Evolutionary conservation across 768 basidiomycete species (phyloP), one percentile per base, ranked within the genome.

Genomic region (Boletus insuetus): DNA sequence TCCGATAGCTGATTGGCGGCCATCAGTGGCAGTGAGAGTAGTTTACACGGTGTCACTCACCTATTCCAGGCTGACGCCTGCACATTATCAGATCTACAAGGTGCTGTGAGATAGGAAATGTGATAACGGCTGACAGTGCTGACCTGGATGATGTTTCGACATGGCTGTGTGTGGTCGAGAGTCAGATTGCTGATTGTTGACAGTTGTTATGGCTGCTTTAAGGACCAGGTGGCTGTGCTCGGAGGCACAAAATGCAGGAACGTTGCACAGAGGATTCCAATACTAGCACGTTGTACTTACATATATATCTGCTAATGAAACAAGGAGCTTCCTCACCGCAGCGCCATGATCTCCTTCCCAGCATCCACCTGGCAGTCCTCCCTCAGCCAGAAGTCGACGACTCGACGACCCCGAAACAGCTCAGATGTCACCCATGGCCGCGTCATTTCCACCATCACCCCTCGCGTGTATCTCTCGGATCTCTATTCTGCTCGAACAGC

Each of bases 11-110:
- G 62, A 17, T 13, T 9, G 46, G 32, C 53, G 43, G 40, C 39
- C 31, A 48, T 67, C 19, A 60, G 58, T 11, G 55, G 50, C 34
- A 42, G 53, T 19, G 26, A 49, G 22, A 29, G 16, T 35, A n/a
- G 14, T 41, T 14, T 4, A 44, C 4, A 40, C 17, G 19, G 32
- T 7, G 31, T 11, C 51, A 73, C 85, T 61, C 63, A 92, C 95
- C 95, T 53, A 98, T 98, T 60, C 97, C 97, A 63, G 97, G 89
- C 73, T 98, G 95, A 54, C 94, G 87, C 72, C 96, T 82, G 75
- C 96, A 99, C 94, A 98, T 96, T 62, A 99, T 95, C 44, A 99
- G 74, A 85, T 99, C 96, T 95, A 49, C 0, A 31, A 8, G 46
- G 29, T 40, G 24, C 9, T 42, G n/a, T 58, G 38, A 59, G 51